Evolutionary conservation across 305 asterid species (phyloP), one percentile per base, ranked within the genome.

Genomic region (Solanum hybrid): DNA sequence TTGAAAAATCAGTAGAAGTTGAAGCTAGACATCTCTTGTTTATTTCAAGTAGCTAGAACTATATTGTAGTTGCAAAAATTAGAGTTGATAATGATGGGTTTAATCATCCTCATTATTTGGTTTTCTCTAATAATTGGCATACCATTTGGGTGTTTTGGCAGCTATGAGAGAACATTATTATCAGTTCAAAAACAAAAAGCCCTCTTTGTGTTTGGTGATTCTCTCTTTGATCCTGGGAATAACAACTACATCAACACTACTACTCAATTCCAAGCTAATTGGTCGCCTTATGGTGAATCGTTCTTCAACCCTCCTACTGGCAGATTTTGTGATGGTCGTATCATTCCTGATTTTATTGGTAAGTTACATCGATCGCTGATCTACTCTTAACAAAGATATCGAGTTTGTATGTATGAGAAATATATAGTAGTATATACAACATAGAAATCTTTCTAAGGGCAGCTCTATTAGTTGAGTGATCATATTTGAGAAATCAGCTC

Each of bases 151-250:
- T 82, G 87, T 8, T 3, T 26, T 82, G 87, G 36, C 24, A 82
- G 70, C 70, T 8, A 39, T 4, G 87, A 39, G 2, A 82, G 72
- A 32, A 32, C 14, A 79, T 22, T 27, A 27, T 26, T 13, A 26
- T 57, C 70, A 57, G n/a, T 80, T n/a, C 12, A 3, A 3, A 79
- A 22, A 32, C 17, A 20, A 78, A 79, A n/a, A 36, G 36, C 81
- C 15, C 89, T 87, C 20, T 70, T 87, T 87, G 81, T 70, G 34
- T 87, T 87, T 87, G 89, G 89, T 34, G 89, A 87, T 65, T 87
- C 89, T 22, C 61, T 87, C 6, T 87, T 87, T 87, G 89, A 87
- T 87, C 57, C 89, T 33, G 89, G 89, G 11, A 87, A 87, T 38
- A 70, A 87, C 57, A 87, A 87, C 80, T 87, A 87, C 13, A 87